Evolutionary conservation across 2,329 filamentous ascomycete species (phyloP).

Genomic region (Botrytis fragariae): DNA sequence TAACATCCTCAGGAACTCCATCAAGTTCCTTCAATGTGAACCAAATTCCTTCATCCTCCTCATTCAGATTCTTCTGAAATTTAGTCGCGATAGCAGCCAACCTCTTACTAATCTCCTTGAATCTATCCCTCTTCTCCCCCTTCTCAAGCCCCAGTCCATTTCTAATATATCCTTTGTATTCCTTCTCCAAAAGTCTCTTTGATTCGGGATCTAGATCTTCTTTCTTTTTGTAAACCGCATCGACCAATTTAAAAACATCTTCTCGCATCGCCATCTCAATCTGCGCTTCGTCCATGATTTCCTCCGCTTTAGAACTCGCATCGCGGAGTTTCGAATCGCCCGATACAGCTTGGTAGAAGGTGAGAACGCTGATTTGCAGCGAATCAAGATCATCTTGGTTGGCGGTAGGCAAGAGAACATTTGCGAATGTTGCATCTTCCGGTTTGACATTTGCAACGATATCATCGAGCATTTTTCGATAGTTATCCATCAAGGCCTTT

Average conservation of each 20-base stretch:
- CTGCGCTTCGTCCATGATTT: constrained; percentile 70
- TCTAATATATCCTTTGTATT: constrained; percentile 72
- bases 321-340: constrained; percentile 66
- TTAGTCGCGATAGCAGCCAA: constrained; percentile 71
- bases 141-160: constrained; percentile 72
- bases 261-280: constrained; percentile 81
- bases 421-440: constrained; percentile 52
- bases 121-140: constrained; percentile 69
- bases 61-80: constrained; percentile 78
- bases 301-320: constrained; percentile 73
- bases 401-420: constrained; percentile 63
- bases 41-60: constrained; percentile 80
- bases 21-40: constrained; percentile 71
- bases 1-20: constrained; percentile 70
- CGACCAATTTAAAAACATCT: constrained; percentile 69
- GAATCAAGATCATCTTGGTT: constrained; percentile 66
- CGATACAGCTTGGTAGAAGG: constrained; percentile 80
- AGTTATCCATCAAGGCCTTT: constrained; percentile 61
- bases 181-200: constrained; percentile 70
- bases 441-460: constrained; percentile 57
- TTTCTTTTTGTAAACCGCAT: constrained; percentile 55
- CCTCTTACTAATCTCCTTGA: constrained; percentile 84
- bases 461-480: constrained; percentile 59
- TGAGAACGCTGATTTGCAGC: constrained; percentile 63
- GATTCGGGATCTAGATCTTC: constrained; percentile 68